Evolutionary conservation across 352 stramenopile species (phyloP), one percentile per base, ranked within the genome.

Genomic region (Globisporangium megalacanthum): DNA sequence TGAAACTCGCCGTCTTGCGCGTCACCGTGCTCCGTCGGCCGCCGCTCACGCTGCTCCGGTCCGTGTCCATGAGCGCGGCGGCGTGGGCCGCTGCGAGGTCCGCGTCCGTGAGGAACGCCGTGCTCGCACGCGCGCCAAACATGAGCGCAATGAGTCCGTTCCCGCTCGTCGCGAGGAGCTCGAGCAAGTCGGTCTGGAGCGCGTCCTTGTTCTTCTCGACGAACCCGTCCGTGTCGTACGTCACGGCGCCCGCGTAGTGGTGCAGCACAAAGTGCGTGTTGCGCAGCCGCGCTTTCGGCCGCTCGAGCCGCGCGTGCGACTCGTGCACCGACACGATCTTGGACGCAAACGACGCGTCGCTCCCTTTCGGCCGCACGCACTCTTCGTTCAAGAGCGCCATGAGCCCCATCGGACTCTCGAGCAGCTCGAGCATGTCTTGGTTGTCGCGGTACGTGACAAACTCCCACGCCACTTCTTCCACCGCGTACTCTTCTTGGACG

Each of bases 371-470:
- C 14, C 85, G 73, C 47, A 96, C 86, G 57, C 86, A 96, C 61
- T 97, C 89, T 71, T 97, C 89, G 57, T 97, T 96, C 13, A 97
- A 73, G 31, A 97, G 66, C 19, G 86, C 76, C 63, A 97, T 92
- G 11, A 97, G 56, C 15, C 89, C 89, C 73, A 96, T 94, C 29
- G 83, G 90, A 42, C 85, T 92, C 64, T 97, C 89, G 4, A 96
- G 65, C 54, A 97, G 61, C 46, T 95, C 86, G 37, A 97, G 70
- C 68, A 96, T 92, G 44, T 96, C 84, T 59, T 95, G 86, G 63
- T 97, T 97, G 66, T 97, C 89, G 44, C 79, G 77, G 62, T 90
- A 96, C 57, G 79, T 81, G 15, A 95, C 70, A 19, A 91, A 92
- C 50, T 88, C 72, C 85, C 85, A 94, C 1, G 69, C 70, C 11